Evolutionary conservation across 305 asterid species (phyloP), one percentile per base, ranked within the genome.

Genomic region (Rubia peregrina): DNA sequence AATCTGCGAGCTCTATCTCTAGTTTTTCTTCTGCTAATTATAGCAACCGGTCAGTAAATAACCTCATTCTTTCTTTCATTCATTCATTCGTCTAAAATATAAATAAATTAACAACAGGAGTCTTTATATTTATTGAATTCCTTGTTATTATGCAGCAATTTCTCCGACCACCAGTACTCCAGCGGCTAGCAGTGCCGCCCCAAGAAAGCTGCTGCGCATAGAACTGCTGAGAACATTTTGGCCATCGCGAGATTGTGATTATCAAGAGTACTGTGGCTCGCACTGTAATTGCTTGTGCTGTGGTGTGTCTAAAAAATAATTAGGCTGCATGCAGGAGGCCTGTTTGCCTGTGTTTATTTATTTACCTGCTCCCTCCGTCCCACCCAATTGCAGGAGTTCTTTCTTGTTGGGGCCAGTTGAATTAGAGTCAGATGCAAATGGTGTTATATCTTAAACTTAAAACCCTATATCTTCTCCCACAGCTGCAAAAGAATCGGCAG

Each of bases 191-290:
- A 26, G 30, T 2, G 30, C 30, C 30, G 30, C 30, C 30, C 30
- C 57, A 51, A 51, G 57, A 51, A 51, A 51, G 57, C 57, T 51
- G 57, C 57, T 51, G 57, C 21, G 16, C 57, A 1, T 51, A 17
- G 57, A 51, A 17, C 16, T 51, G 10, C 22, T 6, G 10, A 51
- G 22, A 51, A 51, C 10, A 10, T 51, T 21, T 16, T 17, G 59
- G 59, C 59, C 59, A 51, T 51, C 59, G 22, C 59, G 59, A 51
- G 59, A 51, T 17, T 51, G 59, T 9, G 59, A 51, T 51, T 51
- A 17, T 6, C n/a, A 51, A 17, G 59, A 51, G n/a, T 51, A 51
- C 59, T 51, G 59, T 17, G 59, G 59, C 21, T 21, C 59, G 11
- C n/a, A 21, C 7, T 51, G 59, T 51, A 51, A 51, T 1, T 51